phyloP scores from a whole-genome alignment of 768 basidiomycete species.

The Phallus indusiatus region DNA sequence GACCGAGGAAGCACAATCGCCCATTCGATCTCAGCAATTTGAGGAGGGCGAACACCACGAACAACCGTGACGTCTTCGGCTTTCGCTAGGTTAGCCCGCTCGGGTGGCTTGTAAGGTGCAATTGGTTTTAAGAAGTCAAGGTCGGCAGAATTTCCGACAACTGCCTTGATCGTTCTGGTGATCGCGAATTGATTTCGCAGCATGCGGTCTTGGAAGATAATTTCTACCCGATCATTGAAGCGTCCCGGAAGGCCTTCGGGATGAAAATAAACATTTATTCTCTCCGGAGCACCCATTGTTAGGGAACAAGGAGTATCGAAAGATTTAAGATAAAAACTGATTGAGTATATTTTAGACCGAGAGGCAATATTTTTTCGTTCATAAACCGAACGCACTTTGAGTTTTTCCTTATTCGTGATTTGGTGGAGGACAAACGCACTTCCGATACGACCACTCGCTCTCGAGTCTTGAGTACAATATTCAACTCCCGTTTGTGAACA shows the following conservation, averaged over 20 bases:
- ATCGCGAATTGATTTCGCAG: constrained; percentile 35
- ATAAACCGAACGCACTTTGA: background rate
- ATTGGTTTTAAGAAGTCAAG: constrained; percentile 37
- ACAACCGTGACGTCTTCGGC: constrained; percentile 17
- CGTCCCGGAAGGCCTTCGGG: constrained; percentile 22
- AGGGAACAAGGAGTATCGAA: background rate
- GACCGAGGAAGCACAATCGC: constrained; percentile 11
- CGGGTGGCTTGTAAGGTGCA: constrained; percentile 30
- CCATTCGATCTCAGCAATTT: constrained; percentile 12
- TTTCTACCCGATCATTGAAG: constrained; percentile 38
- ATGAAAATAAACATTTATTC: constrained; percentile 7
- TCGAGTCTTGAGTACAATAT: background rate
- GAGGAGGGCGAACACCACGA: constrained; percentile 16
- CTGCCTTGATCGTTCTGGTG: constrained; percentile 33
- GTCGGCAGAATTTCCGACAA: constrained; percentile 41
- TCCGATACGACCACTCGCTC: background rate
- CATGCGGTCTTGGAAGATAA: constrained; percentile 32
- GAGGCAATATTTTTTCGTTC: background rate
- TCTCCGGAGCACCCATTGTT: background rate
- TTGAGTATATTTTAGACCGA: background rate
- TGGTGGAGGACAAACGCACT: constrained; percentile 1
- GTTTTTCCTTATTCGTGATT: background rate
- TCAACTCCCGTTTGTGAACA: background rate
- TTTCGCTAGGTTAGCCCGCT: constrained; percentile 3
- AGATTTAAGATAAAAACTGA: background rate